Evolutionary conservation across 1,284 basidiomycete species (phyloP).

Genomic region (Phylloporus sp.): DNA sequence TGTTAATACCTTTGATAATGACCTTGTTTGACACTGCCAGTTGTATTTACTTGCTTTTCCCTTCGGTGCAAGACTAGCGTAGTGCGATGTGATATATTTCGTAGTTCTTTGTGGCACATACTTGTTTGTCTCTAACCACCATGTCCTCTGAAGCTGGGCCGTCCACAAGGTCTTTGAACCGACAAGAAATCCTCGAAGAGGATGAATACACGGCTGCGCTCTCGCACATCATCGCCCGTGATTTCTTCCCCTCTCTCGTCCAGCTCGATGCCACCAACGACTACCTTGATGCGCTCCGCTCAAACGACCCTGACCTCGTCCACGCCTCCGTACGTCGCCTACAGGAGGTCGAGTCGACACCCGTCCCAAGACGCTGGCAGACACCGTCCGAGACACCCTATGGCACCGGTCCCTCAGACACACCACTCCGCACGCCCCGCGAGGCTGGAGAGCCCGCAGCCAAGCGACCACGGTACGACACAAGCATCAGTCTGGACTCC

Average conservation of each 20-base stretch:
- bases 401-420: conserved; percentile 66
- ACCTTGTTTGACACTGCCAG: conserved; percentile 13
- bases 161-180: conserved; percentile 63
- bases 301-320: conserved; percentile 77
- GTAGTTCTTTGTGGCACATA: neutral
- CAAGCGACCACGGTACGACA: conserved; percentile 68
- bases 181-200: conserved; percentile 85
- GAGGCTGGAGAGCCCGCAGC: conserved; percentile 47
- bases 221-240: conserved; percentile 93
- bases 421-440: conserved; percentile 61
- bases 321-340: conserved; percentile 77
- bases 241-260: conserved; percentile 94
- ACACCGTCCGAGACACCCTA: conserved; percentile 75
- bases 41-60: conserved; percentile 20
- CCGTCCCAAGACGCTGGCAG: conserved; percentile 52
- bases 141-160: conserved; percentile 37
- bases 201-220: conserved; percentile 94
- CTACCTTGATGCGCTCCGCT: conserved; percentile 80
- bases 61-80: conserved; percentile 21
- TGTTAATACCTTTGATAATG: conserved; percentile 31
- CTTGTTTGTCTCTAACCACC: conserved; percentile 12
- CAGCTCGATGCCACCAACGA: conserved; percentile 88
- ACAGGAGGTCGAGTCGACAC: conserved; percentile 68
- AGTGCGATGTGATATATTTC: conserved; percentile 30
- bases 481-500: conserved; percentile 73